A percentile compares a stretch with the other conserved stretches of the same genome.
Evolutionary conservation across 192 early-diverging fungal genomes (phyloP).

Genomic region (Backusella parvicylindrica): DNA sequence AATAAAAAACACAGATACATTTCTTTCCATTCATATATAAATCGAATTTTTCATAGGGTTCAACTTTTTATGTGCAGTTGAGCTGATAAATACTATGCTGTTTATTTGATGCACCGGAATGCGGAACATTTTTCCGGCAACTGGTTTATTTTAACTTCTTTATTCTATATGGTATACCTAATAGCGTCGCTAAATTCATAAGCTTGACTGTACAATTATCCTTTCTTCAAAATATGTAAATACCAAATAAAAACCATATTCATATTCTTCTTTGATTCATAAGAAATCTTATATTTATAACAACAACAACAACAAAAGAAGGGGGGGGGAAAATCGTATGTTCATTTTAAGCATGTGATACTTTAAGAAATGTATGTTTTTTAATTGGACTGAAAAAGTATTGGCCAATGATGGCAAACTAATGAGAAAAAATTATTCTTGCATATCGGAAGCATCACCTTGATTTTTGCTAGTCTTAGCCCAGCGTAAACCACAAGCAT

Average conservation of each 20-base stretch:
- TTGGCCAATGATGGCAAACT: not conserved
- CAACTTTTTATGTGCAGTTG: too few relatives aligned
- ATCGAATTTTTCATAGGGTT: too few relatives aligned
- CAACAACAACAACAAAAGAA: not conserved
- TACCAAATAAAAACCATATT: not conserved
- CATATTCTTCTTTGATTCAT: not conserved
- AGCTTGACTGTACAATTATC: too few relatives aligned
- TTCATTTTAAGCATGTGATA: not conserved
- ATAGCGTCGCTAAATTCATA: too few relatives aligned
- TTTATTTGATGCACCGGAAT: too few relatives aligned
- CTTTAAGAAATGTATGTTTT: not conserved
- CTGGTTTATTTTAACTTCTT: too few relatives aligned
- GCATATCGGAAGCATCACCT: constrained; percentile 1
- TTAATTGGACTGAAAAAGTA: not conserved
- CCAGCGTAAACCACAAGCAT: constrained; percentile 42
- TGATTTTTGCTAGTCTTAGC: constrained; percentile 18
- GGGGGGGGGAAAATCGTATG: not conserved
- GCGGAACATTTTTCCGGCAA: too few relatives aligned
- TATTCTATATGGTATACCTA: too few relatives aligned
- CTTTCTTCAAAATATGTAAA: not conserved
- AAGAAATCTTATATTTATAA: not conserved
- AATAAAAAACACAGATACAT: too few relatives aligned
- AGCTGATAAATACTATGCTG: too few relatives aligned
- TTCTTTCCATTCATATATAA: too few relatives aligned
- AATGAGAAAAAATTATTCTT: not conserved